Conservation (phyloP, 768 basidiomycete genomes). For the Galerina marginata region DNA sequence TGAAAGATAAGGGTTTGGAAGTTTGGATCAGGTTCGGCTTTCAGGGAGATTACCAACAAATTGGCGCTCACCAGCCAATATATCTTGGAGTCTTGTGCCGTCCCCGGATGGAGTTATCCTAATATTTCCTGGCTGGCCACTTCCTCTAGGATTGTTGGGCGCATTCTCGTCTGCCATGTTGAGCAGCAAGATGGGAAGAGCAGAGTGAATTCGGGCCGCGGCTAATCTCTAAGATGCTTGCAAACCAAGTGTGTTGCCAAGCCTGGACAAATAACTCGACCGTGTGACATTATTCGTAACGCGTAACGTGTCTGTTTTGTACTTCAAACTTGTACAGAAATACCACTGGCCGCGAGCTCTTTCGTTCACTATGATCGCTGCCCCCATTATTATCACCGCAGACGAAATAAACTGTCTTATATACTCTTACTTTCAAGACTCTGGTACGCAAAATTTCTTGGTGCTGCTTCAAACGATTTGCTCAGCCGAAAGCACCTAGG, state of each 20-base stretch:
- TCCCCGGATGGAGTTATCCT: not conserved
- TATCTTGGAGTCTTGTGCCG: constrained; percentile 23
- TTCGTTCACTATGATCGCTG: constrained; percentile 38
- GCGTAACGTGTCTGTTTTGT: constrained; percentile 19
- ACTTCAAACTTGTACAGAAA: constrained; percentile 20
- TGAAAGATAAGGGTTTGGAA: constrained; percentile 19
- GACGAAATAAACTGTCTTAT: constrained; percentile 88
- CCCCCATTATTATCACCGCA: constrained; percentile 69
- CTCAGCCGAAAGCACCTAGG: constrained; percentile 45
- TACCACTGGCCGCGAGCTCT: constrained; percentile 15
- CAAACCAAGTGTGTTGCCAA: constrained; percentile 11
- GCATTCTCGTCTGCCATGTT: constrained; percentile 20
- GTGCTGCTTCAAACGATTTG: constrained; percentile 9
- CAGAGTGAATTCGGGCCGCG: constrained; percentile 17
- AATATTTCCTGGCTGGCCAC: not conserved
- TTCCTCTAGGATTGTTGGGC: not conserved
- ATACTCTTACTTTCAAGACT: constrained; percentile 83
- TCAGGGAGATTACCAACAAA: not conserved
- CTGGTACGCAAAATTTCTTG: constrained; percentile 49
- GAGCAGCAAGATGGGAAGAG: constrained; percentile 7
- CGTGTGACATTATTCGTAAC: constrained; percentile 15
- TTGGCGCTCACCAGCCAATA: constrained; percentile 22
- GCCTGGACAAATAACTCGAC: constrained; percentile 18
- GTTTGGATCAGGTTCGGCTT: not conserved
- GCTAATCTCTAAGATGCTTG: not conserved